Percentiles rank a stretch among this genome's conserved stretches.
phyloP scores from a whole-genome alignment of 2,329 filamentous ascomycete genomes.

The Penicillium verrucosum region DNA sequence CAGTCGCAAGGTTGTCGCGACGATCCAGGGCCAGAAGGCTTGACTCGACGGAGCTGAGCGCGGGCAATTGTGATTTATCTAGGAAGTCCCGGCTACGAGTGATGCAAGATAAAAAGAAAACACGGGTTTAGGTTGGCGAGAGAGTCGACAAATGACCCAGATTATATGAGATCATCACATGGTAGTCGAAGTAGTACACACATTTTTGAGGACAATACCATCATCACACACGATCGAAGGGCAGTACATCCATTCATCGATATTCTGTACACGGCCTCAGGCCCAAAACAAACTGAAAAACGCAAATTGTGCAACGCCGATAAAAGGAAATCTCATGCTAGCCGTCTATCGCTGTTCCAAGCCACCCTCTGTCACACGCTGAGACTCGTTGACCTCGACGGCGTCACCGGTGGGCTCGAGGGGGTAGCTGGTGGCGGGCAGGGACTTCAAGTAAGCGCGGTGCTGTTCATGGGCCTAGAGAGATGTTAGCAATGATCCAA shows the following conservation, averaged over 20 bases:
- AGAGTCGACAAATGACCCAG: constrained; percentile 1
- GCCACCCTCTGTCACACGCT: constrained; percentile 57
- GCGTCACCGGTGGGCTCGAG: constrained; percentile 60
- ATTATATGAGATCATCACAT: constrained; percentile 4
- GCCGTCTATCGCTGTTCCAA: constrained; percentile 57
- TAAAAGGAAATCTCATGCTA: constrained; percentile 31
- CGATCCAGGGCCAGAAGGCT: constrained; percentile 80
- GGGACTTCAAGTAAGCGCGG: constrained; percentile 76
- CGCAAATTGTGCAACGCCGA: constrained; percentile 36
- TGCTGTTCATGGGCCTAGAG: constrained; percentile 83
- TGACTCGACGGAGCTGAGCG: constrained; percentile 23
- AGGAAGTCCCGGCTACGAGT: neutral
- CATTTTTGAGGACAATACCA: constrained; percentile 10
- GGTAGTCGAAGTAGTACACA: constrained; percentile 4
- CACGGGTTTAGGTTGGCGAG: neutral
- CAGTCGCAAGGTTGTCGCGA: constrained; percentile 78
- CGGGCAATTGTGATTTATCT: constrained; percentile 17
- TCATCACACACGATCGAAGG: constrained; percentile 13
- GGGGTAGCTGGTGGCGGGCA: constrained; percentile 77
- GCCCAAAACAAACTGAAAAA: constrained; percentile 29
- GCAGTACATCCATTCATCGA: constrained; percentile 32
- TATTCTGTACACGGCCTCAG: constrained; percentile 37
- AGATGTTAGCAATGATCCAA: neutral
- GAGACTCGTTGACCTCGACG: constrained; percentile 57
- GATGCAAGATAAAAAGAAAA: neutral